Percentiles rank a stretch among this genome's conserved stretches.
phyloP scores from a whole-genome alignment of 164 flowering plant genomes.

The Brasenia schreberi region DNA sequence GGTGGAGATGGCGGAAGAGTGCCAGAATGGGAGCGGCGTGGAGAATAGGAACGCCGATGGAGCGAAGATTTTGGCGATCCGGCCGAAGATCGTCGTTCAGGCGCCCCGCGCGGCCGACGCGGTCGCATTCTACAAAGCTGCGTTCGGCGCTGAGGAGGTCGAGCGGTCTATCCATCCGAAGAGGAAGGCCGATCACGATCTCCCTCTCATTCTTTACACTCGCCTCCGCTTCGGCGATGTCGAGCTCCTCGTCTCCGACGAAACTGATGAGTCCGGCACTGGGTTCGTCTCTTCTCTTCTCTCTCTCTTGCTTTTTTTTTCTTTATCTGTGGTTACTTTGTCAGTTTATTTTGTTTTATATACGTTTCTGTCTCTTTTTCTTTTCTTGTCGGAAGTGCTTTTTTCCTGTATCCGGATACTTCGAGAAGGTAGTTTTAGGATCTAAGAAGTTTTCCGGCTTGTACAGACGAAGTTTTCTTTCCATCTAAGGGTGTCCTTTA shows the following conservation, averaged over 20 bases:
- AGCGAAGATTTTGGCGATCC: slow-evolving; percentile 29
- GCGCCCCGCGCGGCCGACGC: slow-evolving; percentile 68
- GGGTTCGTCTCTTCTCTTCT: slow-evolving; percentile 21
- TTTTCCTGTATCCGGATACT: too few species aligned
- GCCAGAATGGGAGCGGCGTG: slow-evolving; percentile 20
- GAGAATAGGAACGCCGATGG: slow-evolving; percentile 13
- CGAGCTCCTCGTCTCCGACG: slow-evolving; percentile 39
- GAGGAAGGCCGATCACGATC: slow-evolving; percentile 83
- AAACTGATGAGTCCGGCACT: slow-evolving; percentile 21
- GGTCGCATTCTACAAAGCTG: slow-evolving; percentile 63
- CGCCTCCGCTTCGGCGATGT: slow-evolving; percentile 51
- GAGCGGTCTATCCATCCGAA: slow-evolving; percentile 44
- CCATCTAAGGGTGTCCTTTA: too few species aligned
- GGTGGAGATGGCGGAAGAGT: slow-evolving; percentile 25
- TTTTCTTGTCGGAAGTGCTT: too few species aligned
- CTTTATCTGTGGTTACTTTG: neutral
- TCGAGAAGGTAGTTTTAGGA: too few species aligned
- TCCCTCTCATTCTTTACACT: slow-evolving; percentile 50
- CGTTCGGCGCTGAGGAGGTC: slow-evolving; percentile 72
- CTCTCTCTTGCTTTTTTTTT: neutral
- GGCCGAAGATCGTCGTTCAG: slow-evolving; percentile 45
- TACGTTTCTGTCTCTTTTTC: neutral
- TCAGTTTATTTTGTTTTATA: neutral
- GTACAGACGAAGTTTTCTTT: too few species aligned
- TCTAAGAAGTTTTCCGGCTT: too few species aligned